Evolutionary conservation across 2,329 filamentous ascomycete species (phyloP), one percentile per base, ranked within the genome.

Genomic region (Blumeriella jaapii): DNA sequence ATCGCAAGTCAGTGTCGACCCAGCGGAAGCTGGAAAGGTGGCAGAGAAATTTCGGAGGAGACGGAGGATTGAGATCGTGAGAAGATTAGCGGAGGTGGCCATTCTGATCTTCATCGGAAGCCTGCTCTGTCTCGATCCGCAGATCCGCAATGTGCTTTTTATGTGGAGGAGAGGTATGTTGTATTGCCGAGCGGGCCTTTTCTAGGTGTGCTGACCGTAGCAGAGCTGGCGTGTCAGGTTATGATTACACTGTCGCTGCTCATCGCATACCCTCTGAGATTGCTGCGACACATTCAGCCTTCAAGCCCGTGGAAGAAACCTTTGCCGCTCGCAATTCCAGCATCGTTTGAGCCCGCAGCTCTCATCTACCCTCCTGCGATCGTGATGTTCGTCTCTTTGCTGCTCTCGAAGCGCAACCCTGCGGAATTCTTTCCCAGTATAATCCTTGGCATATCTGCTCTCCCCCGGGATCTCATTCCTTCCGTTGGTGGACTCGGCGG

Each of bases 301-400:
- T 32, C 41, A 16, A 37, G 31, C 12, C 44, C 44, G 20, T 53
- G 44, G 38, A 46, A 49, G 34, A 36, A 27, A 11, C 44, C 47
- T 16, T 38, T 50, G 8, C 39, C 43, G 13, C 50, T 78, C 22
- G 54, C 55, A 18, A 63, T 94, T 23, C 85, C 86, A 1, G 62
- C 74, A 3, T 68, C 72, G n/a, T 93, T 95, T 58, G 89, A 96
- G 53, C 87, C 86, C 2, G 89, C 89, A 5, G 84, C 87, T 8
- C 67, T 94, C n/a, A 59, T 95, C 38, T 96, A 95, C 55, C 89
- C 89, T 12, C 70, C 80, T 5, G 60, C 78, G 2, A 67, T 94
- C 18, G 84, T 87, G 1, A 60, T 87, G 11, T 67, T 87, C 29
- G 79, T 91, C 17, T 77, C 86, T 1, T 63, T 91, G 4, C 77